Base-by-base conservation (phyloP, 345 rosid genomes). In the Erucastrum elatum region DNA sequence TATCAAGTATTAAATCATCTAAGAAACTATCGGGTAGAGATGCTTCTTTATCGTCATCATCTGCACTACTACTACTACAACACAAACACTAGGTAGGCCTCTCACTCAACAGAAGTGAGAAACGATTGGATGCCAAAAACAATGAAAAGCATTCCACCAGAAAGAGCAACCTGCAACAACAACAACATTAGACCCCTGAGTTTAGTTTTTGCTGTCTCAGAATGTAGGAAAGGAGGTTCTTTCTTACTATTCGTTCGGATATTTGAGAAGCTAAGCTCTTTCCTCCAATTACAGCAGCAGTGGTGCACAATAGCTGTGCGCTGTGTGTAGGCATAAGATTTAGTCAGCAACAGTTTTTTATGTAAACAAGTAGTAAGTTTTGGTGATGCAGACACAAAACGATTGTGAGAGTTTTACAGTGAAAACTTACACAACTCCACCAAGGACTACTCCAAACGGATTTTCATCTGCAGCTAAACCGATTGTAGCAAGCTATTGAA, bases 221-320 rank as follows among this genome's bases (percentile, higher is more conserved):
- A 35, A 7, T 35, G 41, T 2, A 8, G 37, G 2, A 35, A 33
- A 35, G 10, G 41, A 35, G 8, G 41, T n/a, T n/a, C 53, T 51
- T 21, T 21, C 58, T 35, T 66, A 80, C 99, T 37, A 95, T 79
- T 91, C 81, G 87, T 87, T 95, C 99, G 3, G 99, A 95, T 82
- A 93, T 95, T 84, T 91, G 98, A 78, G 96, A 89, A 6, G 99
- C 99, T 91, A 95, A 84, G 82, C 97, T 91, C 84, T 95, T 93
- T 75, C 99, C 99, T 77, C 99, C 99, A 56, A 95, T 27, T 7
- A 95, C 97, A 71, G 99, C 99, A 63, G 99, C 99, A 55, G 84
- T 86, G 25, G 99, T 95, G 78, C 99, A 95, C 80, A 95, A 72
- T 60, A 92, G 86, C 61, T 95, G 99, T 73, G 91, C 99, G 15